These are phyloP conservation scores for Tetrapisispora fleetii DNA, from an alignment of 805 yeast genomes.

Conservation along the genomic window DNA sequence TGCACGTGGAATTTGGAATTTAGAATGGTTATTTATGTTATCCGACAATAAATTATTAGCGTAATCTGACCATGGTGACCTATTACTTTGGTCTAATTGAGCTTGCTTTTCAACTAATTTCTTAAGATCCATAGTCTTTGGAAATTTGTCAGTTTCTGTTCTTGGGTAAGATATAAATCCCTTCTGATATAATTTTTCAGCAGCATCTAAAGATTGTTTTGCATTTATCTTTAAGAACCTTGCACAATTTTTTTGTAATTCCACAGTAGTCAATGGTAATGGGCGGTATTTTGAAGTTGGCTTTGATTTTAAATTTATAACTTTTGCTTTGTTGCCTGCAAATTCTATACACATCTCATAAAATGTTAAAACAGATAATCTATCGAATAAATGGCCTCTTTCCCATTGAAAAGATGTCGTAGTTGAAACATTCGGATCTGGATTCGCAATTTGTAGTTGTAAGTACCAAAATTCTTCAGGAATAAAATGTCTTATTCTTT, in stretches of 20 bases:
- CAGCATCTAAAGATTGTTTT: constrained; percentile 62
- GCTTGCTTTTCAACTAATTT: constrained; percentile 52
- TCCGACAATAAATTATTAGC: constrained; percentile 38
- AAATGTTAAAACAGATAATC: constrained; percentile 49
- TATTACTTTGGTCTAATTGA: constrained; percentile 26
- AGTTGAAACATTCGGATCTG: constrained; percentile 21
- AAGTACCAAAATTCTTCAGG: constrained; percentile 79
- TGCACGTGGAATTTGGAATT: constrained; percentile 56
- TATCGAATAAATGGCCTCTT: constrained; percentile 62
- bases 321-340: constrained; percentile 38
- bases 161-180: constrained; percentile 94
- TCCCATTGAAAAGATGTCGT: constrained; percentile 57
- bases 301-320: constrained; percentile 41
- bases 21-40: constrained; percentile 11
- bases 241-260: constrained; percentile 80
- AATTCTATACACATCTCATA: constrained; percentile 56
- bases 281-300: constrained; percentile 78
- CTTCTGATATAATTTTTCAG: constrained; percentile 75
- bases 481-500: constrained; percentile 58
- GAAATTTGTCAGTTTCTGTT: constrained; percentile 90
- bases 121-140: constrained; percentile 61
- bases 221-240: constrained; percentile 66
- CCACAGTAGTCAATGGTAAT: constrained; percentile 88
- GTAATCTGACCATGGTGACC: constrained; percentile 84
- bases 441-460: constrained; percentile 40